Conservation (phyloP, 2,329 filamentous ascomycete genomes). For the Diaporthe citri region DNA sequence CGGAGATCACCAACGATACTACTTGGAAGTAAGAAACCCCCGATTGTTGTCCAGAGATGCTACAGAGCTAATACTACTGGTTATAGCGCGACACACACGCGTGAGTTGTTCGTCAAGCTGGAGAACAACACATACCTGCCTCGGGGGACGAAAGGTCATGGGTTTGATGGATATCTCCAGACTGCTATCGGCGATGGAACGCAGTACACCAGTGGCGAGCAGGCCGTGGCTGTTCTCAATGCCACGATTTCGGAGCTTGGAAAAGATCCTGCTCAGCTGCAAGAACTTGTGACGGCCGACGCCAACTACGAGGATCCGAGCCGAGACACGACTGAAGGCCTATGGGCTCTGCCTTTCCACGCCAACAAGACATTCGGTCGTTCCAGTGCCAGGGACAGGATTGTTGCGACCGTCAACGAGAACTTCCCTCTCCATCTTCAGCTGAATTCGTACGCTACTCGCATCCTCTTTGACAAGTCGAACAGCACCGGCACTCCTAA, state of each 20-base stretch:
- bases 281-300: conserved; percentile 28
- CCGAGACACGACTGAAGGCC: conserved; percentile 41
- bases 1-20: conserved; percentile 46
- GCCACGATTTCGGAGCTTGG: conserved; percentile 41
- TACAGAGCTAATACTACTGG: background rate
- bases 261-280: background rate
- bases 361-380: conserved; percentile 41
- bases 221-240: conserved; percentile 43
- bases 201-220: conserved; percentile 17
- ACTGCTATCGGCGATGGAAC: conserved; percentile 38
- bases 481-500: conserved; percentile 1
- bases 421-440: conserved; percentile 2
- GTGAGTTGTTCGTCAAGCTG: conserved; percentile 43
- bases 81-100: conserved; percentile 44
- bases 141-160: conserved; percentile 42
- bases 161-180: conserved; percentile 46
- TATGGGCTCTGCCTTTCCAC: conserved; percentile 42
- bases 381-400: conserved; percentile 43
- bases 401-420: conserved; percentile 16
- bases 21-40: conserved; percentile 43
- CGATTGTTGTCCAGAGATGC: background rate
- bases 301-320: conserved; percentile 23
- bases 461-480: conserved; percentile 38
- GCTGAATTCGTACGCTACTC: conserved; percentile 21
- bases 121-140: conserved; percentile 46